Percentiles rank a stretch among this genome's conserved stretches.
Conservation (phyloP, 1,284 basidiomycete genomes). For the Rugiboletus extremiorientalis region DNA sequence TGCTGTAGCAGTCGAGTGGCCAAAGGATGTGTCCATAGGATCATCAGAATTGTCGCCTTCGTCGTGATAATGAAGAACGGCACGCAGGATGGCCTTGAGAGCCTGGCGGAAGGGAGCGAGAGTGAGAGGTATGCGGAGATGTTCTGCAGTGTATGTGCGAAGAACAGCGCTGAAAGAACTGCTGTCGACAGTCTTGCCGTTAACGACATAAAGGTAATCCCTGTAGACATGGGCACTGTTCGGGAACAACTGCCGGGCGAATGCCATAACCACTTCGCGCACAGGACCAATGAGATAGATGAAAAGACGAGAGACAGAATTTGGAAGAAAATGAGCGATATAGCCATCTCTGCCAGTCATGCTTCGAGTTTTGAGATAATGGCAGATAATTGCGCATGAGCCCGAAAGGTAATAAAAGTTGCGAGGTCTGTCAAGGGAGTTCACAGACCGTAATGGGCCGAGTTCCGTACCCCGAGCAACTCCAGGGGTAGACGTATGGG, state of each 20-base stretch:
- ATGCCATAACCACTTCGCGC: not conserved
- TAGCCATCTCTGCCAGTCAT: not conserved
- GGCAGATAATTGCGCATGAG: not conserved
- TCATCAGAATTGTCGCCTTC: too few species aligned
- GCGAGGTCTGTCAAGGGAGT: not conserved
- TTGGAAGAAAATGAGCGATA: not conserved
- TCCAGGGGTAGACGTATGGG: not conserved
- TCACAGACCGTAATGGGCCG: not conserved
- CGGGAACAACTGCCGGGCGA: not conserved
- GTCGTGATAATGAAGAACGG: too few species aligned
- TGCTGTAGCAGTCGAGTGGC: too few species aligned
- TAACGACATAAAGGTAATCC: not conserved
- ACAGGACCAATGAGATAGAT: slow-evolving; percentile 2
- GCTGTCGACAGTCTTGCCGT: not conserved
- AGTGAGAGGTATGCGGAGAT: not conserved
- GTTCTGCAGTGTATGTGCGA: not conserved
- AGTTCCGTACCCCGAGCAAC: not conserved
- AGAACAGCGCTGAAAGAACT: not conserved
- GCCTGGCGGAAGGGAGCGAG: not conserved
- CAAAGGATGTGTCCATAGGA: too few species aligned
- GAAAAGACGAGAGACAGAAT: not conserved
- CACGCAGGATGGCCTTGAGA: too few species aligned
- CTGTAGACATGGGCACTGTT: not conserved
- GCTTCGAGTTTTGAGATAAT: slow-evolving; percentile 1
- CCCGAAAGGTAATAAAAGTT: not conserved